Evolutionary conservation across 1,139 yeast genomes (phyloP), one percentile per base, ranked within the genome.

Genomic region (Geotrichum restrictum): DNA sequence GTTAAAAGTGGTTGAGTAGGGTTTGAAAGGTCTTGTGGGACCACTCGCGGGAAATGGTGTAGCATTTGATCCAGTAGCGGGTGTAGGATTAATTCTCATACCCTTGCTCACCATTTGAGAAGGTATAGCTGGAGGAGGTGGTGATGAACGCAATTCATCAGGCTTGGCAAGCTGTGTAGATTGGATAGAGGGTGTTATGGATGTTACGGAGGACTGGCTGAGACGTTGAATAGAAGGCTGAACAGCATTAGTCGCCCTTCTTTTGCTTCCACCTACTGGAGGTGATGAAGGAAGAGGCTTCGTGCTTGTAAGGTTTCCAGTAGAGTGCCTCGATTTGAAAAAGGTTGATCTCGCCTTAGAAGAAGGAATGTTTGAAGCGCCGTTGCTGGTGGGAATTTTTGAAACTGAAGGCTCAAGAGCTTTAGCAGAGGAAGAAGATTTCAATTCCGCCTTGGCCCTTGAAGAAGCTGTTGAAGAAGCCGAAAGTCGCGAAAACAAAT

Each of bases 391-490:
- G 21, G 41, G 44, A 10, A 40, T 40, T 19, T 21, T 22, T 21
- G 44, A 21, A 19, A n/a, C 18, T 22, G 42, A 3, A n/a, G 21
- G 32, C 31, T 27, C 37, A 29, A 16, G 32, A n/a, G 11, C 34
- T 10, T 27, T 13, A 7, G 45, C 22, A 27, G 33, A 27, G n/a
- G 33, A 14, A 24, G 36, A 32, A 14, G 22, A 16, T 19, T 40
- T 39, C 11, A 14, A 3, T 16, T 31, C 44, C 13, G 45, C 14
- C 24, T 64, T 64, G 22, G 67, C 67, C 14, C 67, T 55, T 4
- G 67, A 61, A 18, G 67, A 53, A 4, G 64, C 64, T 1, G 67
- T 63, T 13, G 66, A 62, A n/a, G 48, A 45, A 18, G 63, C 56
- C 3, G 66, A 61, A 38, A 64, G 54, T 5, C 68, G 55, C 8